These are phyloP conservation scores for Candida sanyaensis DNA, from an alignment of 1,139 yeast genomes.

Conservation along the genomic window DNA sequence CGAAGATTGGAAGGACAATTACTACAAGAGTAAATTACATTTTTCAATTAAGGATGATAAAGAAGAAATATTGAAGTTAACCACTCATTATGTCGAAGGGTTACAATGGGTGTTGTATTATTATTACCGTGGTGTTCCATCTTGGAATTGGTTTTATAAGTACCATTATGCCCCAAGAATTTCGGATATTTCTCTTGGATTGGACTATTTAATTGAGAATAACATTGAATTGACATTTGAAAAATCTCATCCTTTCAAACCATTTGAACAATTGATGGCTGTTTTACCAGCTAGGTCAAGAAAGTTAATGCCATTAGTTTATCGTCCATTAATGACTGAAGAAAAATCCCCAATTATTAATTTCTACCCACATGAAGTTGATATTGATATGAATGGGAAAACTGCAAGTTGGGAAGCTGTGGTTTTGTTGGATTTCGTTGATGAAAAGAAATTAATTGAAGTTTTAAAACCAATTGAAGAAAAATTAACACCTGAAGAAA, in stretches of 20 bases:
- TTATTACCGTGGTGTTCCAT: constrained; percentile 85
- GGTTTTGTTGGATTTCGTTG: constrained; percentile 92
- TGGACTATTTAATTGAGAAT: constrained; percentile 49
- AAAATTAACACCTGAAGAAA: constrained; percentile 68
- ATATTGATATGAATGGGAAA: constrained; percentile 90
- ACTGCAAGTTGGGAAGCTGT: constrained; percentile 99
- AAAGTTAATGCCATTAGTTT: constrained; percentile 73
- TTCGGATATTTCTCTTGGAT: constrained; percentile 76
- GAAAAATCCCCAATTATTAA: constrained; percentile 84
- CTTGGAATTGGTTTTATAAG: constrained; percentile 93
- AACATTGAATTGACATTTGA: constrained; percentile 58
- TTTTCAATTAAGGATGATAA: constrained; percentile 56
- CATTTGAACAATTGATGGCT: constrained; percentile 97
- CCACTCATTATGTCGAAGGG: constrained; percentile 90
- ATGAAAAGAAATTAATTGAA: constrained; percentile 68
- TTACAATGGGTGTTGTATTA: constrained; percentile 93
- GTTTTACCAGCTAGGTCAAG: constrained; percentile 94
- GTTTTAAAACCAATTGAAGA: constrained; percentile 70
- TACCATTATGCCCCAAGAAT: constrained; percentile 94
- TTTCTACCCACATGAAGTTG: constrained; percentile 89
- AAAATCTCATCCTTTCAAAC: constrained; percentile 77
- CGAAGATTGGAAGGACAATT: constrained; percentile 76
- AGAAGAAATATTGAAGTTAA: constrained; percentile 57
- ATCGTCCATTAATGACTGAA: constrained; percentile 87
- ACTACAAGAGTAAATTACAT: constrained; percentile 76